phyloP scores from a whole-genome alignment of 2,329 filamentous ascomycete species.

The Scolecobasidium constrictum region DNA sequence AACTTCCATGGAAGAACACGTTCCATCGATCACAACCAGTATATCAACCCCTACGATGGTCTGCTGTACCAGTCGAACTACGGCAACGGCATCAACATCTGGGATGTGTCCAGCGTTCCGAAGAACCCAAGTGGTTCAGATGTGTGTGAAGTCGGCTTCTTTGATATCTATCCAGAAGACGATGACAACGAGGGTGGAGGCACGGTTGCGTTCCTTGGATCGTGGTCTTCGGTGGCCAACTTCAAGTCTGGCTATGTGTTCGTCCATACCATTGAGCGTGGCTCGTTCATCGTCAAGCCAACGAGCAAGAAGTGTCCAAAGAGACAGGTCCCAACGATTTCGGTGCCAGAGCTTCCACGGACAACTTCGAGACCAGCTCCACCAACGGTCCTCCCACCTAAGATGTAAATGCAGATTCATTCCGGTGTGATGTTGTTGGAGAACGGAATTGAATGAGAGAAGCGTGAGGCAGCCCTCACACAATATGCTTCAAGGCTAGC shows the following conservation, averaged over 20 bases:
- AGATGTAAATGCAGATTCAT: too few relatives aligned
- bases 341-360: too few relatives aligned
- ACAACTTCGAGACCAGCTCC: too few relatives aligned
- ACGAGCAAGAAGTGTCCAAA: conserved; percentile 1
- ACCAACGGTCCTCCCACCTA: too few relatives aligned
- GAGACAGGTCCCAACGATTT: too few relatives aligned
- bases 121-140: conserved; percentile 18
- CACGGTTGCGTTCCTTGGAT: conserved; percentile 28
- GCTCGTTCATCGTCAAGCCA: conserved; percentile 23
- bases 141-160: conserved; percentile 22
- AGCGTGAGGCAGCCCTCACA: too few relatives aligned
- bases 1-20: conserved; percentile 30
- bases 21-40: conserved; percentile 40
- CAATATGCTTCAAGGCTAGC: too few relatives aligned
- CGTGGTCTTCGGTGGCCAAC: conserved; percentile 20
- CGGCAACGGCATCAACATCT: conserved; percentile 33
- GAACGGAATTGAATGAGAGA: too few relatives aligned
- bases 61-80: conserved; percentile 45
- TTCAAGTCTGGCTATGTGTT: conserved; percentile 28
- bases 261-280: conserved; percentile 29
- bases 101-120: conserved; percentile 20
- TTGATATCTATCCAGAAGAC: conserved; percentile 23
- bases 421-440: too few relatives aligned
- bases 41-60: conserved; percentile 31
- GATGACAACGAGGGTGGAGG: conserved; percentile 19